Evolutionary conservation across 2,329 filamentous ascomycete species (phyloP).

Genomic region (Penicillium janthinellum): DNA sequence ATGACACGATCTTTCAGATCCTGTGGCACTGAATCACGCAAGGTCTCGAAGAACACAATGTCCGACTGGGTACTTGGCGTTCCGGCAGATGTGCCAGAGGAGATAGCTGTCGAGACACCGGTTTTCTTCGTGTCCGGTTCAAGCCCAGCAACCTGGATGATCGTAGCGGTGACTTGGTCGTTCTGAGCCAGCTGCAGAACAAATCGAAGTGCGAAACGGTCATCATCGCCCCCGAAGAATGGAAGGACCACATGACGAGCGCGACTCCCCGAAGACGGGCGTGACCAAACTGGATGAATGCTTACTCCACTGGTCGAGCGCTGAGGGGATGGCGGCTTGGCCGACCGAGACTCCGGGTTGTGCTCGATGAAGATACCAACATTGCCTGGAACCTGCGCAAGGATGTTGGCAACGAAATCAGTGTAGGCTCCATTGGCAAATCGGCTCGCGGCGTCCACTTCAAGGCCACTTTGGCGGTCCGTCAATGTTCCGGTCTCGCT

Average conservation of each 20-base stretch:
- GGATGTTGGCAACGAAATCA: conserved; percentile 69
- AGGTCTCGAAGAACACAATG: conserved; percentile 57
- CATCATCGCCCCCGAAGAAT: conserved; percentile 82
- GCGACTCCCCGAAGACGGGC: conserved; percentile 61
- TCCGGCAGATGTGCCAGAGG: conserved; percentile 2
- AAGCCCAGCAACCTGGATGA: conserved; percentile 62
- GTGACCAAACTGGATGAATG: conserved; percentile 60
- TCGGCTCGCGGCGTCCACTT: conserved; percentile 55
- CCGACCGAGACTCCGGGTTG: conserved; percentile 54
- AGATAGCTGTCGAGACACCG: conserved; percentile 8
- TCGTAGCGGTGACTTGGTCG: conserved; percentile 73
- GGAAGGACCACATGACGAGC: conserved; percentile 84
- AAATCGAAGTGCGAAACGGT: conserved; percentile 75
- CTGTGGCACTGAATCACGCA: conserved; percentile 58
- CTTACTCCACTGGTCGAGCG: conserved; percentile 61
- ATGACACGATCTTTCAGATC: conserved; percentile 58
- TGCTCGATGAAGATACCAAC: conserved; percentile 80
- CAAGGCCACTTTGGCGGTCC: conserved; percentile 60
- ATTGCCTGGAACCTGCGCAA: conserved; percentile 66
- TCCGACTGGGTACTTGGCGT: conserved; percentile 43
- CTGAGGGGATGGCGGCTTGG: conserved; percentile 25
- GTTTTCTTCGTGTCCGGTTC: background rate
- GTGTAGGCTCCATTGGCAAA: conserved; percentile 67
- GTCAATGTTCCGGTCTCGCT: conserved; percentile 76
- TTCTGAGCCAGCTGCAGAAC: conserved; percentile 84